Conservation (phyloP, 441 rosid genomes). For the Gossypium laxum region DNA sequence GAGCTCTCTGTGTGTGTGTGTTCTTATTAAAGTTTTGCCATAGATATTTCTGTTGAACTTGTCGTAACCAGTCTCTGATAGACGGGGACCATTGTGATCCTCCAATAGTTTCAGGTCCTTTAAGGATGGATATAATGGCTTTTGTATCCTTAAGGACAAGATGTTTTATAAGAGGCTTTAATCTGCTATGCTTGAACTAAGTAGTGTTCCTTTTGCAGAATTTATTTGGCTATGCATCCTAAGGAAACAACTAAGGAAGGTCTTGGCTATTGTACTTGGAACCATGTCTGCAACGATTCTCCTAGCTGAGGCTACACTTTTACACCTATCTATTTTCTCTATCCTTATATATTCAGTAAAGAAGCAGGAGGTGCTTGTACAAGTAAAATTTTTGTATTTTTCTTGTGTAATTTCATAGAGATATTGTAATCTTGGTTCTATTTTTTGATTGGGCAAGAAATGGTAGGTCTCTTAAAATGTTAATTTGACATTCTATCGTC, state of each 20-base stretch:
- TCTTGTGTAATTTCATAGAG: not conserved
- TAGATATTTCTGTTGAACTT: too few relatives aligned
- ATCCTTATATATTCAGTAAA: conserved; percentile 71
- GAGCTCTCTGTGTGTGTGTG: too few relatives aligned
- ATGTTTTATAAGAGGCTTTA: not conserved
- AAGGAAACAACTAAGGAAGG: conserved; percentile 53
- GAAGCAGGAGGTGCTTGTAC: conserved; percentile 65
- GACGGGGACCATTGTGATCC: too few relatives aligned
- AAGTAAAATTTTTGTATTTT: conserved; percentile 28
- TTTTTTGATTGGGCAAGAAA: not conserved
- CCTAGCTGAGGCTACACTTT: conserved; percentile 85
- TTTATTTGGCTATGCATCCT: conserved; percentile 79
- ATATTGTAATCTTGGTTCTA: not conserved
- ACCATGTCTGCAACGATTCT: conserved; percentile 85
- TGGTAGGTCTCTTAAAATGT: not conserved
- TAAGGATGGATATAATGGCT: not conserved
- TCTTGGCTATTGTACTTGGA: conserved; percentile 59
- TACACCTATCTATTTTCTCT: conserved; percentile 81
- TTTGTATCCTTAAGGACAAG: not conserved
- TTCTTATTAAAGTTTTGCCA: too few relatives aligned
- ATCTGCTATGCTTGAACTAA: not conserved
- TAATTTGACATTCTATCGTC: not conserved
- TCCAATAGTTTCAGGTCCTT: not conserved
- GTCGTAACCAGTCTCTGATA: too few relatives aligned
- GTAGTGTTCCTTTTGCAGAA: conserved; percentile 39